Percentiles rank a stretch among this genome's conserved stretches.
Evolutionary conservation across 768 basidiomycete genomes (phyloP).

Genomic region (Boletus tomentosulus): DNA sequence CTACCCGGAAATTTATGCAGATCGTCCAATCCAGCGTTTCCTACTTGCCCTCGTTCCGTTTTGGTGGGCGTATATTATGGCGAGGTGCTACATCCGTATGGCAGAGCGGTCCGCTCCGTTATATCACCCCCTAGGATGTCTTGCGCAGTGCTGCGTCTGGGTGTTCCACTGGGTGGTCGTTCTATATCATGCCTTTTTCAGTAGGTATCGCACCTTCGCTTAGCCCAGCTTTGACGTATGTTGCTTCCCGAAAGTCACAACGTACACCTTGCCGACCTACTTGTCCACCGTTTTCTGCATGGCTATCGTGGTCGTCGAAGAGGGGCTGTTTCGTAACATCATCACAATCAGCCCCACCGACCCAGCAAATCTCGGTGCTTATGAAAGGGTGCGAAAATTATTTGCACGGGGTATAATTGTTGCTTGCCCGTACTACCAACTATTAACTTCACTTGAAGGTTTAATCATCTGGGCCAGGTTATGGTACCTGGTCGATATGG

Average conservation of each 20-base stretch:
- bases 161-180: conserved; percentile 22
- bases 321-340: conserved; percentile 21
- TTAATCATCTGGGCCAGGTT: conserved; percentile 10
- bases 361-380: conserved; percentile 15
- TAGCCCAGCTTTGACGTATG: background rate
- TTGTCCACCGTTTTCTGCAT: conserved; percentile 19
- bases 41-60: conserved; percentile 20
- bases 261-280: conserved; percentile 13
- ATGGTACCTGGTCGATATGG: conserved; percentile 17
- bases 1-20: conserved; percentile 5
- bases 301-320: conserved; percentile 9
- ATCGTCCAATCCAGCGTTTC: conserved; percentile 14
- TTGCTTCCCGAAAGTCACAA: conserved; percentile 6
- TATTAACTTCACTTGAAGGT: conserved; percentile 4
- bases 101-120: conserved; percentile 17
- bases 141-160: conserved; percentile 23
- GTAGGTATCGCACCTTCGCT: background rate
- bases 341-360: conserved; percentile 7
- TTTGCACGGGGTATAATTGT: conserved; percentile 15
- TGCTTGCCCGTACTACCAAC: background rate
- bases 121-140: conserved; percentile 24
- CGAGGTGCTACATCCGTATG: conserved; percentile 20
- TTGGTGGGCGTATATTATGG: conserved; percentile 17
- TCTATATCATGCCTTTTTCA: conserved; percentile 18
- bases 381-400: conserved; percentile 6